These are phyloP conservation scores for Leccinum arenicola DNA, from an alignment of 768 basidiomycete species.

Conservation along the genomic window DNA sequence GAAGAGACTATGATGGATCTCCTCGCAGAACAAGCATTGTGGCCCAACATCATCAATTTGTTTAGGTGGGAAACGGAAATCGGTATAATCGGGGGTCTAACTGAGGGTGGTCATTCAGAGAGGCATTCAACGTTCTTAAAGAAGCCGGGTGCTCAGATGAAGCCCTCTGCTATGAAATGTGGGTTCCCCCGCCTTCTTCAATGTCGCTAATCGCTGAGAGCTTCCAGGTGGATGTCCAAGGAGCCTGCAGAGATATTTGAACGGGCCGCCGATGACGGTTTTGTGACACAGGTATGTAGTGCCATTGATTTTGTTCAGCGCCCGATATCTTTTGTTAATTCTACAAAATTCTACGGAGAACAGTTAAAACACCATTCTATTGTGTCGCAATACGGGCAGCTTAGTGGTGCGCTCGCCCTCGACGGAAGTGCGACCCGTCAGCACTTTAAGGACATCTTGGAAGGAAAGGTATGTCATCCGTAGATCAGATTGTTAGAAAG, in stretches of 20 bases:
- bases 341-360: not conserved
- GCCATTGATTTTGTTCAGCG: not conserved
- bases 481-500: not conserved
- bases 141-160: constrained; percentile 67
- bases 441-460: constrained; percentile 57
- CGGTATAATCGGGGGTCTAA: not conserved
- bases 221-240: constrained; percentile 65
- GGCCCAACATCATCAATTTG: constrained; percentile 65
- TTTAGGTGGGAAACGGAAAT: constrained; percentile 41
- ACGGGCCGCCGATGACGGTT: constrained; percentile 63
- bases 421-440: constrained; percentile 47
- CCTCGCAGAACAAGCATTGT: constrained; percentile 62
- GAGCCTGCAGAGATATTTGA: constrained; percentile 71
- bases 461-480: constrained; percentile 46
- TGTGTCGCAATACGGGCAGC: constrained; percentile 62
- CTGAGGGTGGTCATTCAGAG: constrained; percentile 33
- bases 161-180: constrained; percentile 67
- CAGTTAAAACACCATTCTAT: constrained; percentile 60
- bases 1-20: constrained; percentile 68
- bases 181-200: constrained; percentile 1
- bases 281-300: constrained; percentile 48
- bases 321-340: not conserved
- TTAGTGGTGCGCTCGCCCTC: constrained; percentile 54
- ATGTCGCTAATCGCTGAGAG: not conserved
- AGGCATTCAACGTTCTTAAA: constrained; percentile 59